Evolutionary conservation across 306 rosid genomes (phyloP), one percentile per base, ranked within the genome.

Genomic region (Cucurbita pepo): DNA sequence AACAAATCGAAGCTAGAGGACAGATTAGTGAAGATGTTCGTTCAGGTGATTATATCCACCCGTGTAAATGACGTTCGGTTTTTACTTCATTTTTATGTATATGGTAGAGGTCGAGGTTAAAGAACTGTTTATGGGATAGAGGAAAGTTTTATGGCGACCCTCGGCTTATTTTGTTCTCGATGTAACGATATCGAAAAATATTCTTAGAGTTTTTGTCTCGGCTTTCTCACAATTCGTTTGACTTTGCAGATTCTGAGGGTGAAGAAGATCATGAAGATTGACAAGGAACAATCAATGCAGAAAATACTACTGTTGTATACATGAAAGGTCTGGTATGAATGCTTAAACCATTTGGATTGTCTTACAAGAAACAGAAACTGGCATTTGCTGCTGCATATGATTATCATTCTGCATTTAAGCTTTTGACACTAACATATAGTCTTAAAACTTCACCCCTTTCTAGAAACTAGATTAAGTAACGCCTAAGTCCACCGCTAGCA

Each of bases 1-100:
- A 84, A 78, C 97, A 90, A 91, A 86, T 94, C 79, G 92, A 85
- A 82, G 88, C 88, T 14, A 85, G 82, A 86, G 97, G 98, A 54
- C 88, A 84, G 78, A 77, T 94, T 73, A 81, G 96, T 52, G 96
- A 94, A 6, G 98, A 94, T 79, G 94, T 94, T 83, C 95, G 98
- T 48, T 94, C 98, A 74, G 98, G 98, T 94, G 79, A 86, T 89
- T 73, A 75, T 73, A 65, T 70, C 79, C 77, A 15, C 13, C 13
- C 44, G 19, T 41, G 18, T 50, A 12, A 60, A 73, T 67, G 57
- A 36, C 58, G 65, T 79, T 52, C 30, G 50, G 44, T 21, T 11
- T 43, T 66, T 22, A 21, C 38, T 22, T 22, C 56, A 6, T 1
- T 44, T 40, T 43, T 41, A 40, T 44, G 5, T 43, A 64, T 43